Evolutionary conservation across 169 alveolate genomes (phyloP).

Genomic region (Perkinsus marinus): DNA sequence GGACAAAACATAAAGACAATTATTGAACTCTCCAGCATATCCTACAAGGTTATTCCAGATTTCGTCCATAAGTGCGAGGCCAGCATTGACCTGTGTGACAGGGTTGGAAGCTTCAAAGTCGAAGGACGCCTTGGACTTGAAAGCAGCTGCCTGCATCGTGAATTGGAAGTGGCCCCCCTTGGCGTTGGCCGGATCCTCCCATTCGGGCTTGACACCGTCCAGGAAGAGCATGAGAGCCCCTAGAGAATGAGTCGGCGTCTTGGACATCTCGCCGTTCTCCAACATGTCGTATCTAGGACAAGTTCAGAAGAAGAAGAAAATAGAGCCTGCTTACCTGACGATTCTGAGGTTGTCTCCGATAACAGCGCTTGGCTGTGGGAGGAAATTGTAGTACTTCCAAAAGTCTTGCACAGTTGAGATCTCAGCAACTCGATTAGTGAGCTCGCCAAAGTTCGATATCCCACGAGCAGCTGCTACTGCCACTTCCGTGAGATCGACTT

Average conservation of each 20-base stretch:
- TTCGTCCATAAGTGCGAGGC: conserved; percentile 15
- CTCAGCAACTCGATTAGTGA: conserved; percentile 19
- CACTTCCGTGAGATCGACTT: not conserved
- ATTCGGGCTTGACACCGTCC: conserved; percentile 23
- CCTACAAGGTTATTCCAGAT: conserved; percentile 21
- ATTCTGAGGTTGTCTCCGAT: conserved; percentile 12
- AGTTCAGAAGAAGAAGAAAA: too few relatives aligned
- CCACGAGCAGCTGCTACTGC: not conserved
- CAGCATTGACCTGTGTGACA: conserved; percentile 16
- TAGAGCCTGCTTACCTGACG: conserved; percentile 5
- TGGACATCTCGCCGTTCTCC: not conserved
- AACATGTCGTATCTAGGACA: not conserved
- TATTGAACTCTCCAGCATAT: not conserved
- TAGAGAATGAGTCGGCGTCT: conserved; percentile 11
- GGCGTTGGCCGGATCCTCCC: conserved; percentile 28
- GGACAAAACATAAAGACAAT: not conserved
- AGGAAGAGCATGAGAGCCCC: conserved; percentile 13
- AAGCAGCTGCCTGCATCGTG: not conserved
- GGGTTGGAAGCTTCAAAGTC: not conserved
- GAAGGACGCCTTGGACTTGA: not conserved
- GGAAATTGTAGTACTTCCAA: conserved; percentile 24
- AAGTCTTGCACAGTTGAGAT: conserved; percentile 24
- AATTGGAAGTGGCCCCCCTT: conserved; percentile 22
- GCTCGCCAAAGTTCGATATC: not conserved
- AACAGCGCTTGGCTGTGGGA: conserved; percentile 22